These are phyloP conservation scores for Gracilaria vermiculophylla DNA, from an alignment of 23 red algal genomes.

Conservation along the genomic window DNA sequence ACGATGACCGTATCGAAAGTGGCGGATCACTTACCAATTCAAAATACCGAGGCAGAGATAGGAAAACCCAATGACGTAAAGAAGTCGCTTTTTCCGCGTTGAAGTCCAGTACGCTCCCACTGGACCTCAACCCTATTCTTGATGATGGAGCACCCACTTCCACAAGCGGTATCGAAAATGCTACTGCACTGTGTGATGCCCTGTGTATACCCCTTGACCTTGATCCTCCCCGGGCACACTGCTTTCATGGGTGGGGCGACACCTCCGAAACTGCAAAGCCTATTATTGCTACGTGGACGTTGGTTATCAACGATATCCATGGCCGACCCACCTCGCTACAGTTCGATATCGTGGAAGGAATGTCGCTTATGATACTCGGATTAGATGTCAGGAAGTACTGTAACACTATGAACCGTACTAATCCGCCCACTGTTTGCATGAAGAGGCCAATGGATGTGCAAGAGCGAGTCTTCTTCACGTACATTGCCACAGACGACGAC, in stretches of 20 bases:
- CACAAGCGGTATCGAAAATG: constrained; percentile 29
- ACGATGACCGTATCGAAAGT: neutral
- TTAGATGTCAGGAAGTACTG: neutral
- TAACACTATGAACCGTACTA: neutral
- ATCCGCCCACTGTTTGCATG: neutral
- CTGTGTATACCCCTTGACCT: constrained; percentile 14
- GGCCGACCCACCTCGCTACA: neutral
- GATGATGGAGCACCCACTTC: constrained; percentile 47
- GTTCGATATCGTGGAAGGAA: neutral
- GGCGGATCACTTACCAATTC: neutral
- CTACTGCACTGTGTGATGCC: constrained; percentile 11
- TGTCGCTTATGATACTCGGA: neutral
- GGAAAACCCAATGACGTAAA: neutral
- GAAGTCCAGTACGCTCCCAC: constrained; percentile 1
- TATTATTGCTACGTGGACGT: neutral
- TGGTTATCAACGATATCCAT: constrained; percentile 24
- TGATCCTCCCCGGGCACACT: neutral
- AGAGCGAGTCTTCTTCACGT: constrained; percentile 13
- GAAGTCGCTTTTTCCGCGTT: constrained; percentile 17
- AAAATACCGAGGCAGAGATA: neutral
- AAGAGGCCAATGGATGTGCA: constrained; percentile 8
- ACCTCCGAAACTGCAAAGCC: neutral
- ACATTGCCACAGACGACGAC: neutral
- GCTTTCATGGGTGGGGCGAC: constrained; percentile 8
- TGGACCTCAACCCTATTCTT: constrained; percentile 25